A percentile compares a stretch with the other conserved stretches of the same genome.
Conservation (phyloP, 2,329 filamentous ascomycete species). For the Pyrenophora tritici-repentis region DNA sequence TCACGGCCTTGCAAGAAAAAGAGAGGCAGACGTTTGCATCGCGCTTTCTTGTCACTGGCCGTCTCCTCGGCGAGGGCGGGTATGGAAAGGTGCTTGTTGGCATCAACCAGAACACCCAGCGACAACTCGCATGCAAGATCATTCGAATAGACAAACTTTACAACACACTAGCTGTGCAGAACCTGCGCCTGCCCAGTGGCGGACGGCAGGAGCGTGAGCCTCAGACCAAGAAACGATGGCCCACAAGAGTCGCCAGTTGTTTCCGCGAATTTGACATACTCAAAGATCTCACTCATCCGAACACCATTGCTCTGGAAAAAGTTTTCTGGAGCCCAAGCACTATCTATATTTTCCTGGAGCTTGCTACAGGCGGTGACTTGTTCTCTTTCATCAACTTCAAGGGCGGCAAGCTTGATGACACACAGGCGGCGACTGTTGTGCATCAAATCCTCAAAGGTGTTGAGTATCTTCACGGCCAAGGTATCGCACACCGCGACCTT, state of each 20-base stretch:
- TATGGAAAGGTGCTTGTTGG: constrained; percentile 62
- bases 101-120: constrained; percentile 56
- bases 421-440: constrained; percentile 60
- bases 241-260: constrained; percentile 30
- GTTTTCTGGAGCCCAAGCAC: constrained; percentile 59
- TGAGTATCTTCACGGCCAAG: constrained; percentile 60
- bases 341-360: constrained; percentile 65
- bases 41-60: constrained; percentile 56
- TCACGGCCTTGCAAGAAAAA: constrained; percentile 39
- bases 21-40: constrained; percentile 52
- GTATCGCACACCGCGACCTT: constrained; percentile 65
- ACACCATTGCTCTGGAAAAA: constrained; percentile 63
- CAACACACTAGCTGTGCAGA: constrained; percentile 8
- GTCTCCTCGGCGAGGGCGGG: constrained; percentile 59
- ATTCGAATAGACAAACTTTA: constrained; percentile 54
- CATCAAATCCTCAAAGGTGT: constrained; percentile 62
- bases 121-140: constrained; percentile 72
- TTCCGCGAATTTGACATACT: constrained; percentile 56
- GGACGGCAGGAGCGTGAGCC: constrained; percentile 1
- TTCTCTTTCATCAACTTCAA: constrained; percentile 63
- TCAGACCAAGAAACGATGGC: constrained; percentile 25
- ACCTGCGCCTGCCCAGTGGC: constrained; percentile 9
- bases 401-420: constrained; percentile 53
- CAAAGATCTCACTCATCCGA: constrained; percentile 61
- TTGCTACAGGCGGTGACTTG: constrained; percentile 64